Base-by-base conservation (phyloP, 345 rosid genomes). In the Hibiscus trionum region DNA sequence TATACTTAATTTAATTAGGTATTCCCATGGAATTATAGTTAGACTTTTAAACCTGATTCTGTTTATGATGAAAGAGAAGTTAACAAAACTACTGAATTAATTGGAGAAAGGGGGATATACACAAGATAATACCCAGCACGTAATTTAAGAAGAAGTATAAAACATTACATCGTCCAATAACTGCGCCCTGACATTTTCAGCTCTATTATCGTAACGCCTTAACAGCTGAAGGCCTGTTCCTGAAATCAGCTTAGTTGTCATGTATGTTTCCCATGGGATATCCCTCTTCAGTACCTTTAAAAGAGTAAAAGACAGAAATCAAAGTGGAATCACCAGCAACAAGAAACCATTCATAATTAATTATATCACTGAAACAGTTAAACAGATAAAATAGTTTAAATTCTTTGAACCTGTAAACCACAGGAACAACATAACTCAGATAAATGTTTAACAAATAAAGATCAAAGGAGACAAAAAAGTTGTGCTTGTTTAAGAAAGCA, bases 181-280 rank as follows among this genome's bases (percentile, higher is more conserved):
- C 73, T 89, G 96, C 4, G 97, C 98, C 81, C 84, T 86, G 74
- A 82, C 77, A 81, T 86, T 90, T 70, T 90, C 97, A 35, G 91
- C 53, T 82, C 82, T 87, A 49, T 89, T 90, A 74, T 95, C 99
- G 71, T 86, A 95, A 24, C 98, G 90, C 86, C 96, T 89, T 67
- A 95, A 69, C 72, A 82, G 88, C 83, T 89, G 99, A 73, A 95
- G 98, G 77, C 86, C 91, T 7, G 94, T 82, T 53, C 90, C 93
- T 10, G 98, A 84, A 61, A 95, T 86, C 73, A 95, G 88, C 86
- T 93, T 88, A 35, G 99, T 95, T 56, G 87, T 81, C 97, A 87
- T 86, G 83, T 95, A 95, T n/a, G 98, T 87, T 85, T 91, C 98
- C 99, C 98, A 95, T 70, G 99, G 99, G 80, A 95, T 95, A 65